These are phyloP conservation scores for Backusella westeae DNA, from an alignment of 192 early-diverging fungal species.

Conservation along the genomic window DNA sequence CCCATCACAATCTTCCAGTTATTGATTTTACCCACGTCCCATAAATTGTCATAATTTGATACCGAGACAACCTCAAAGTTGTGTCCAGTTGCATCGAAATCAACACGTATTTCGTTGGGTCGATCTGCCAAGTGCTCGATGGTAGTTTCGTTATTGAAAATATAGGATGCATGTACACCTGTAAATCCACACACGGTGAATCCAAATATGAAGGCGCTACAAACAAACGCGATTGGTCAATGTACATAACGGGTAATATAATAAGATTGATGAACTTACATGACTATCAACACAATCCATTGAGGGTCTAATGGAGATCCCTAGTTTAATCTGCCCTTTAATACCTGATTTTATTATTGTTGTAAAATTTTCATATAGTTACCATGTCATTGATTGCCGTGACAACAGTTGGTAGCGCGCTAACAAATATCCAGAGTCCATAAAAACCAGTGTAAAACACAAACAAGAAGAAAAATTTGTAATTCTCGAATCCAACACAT, in stretches of 20 bases:
- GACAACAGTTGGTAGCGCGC: conserved; percentile 29
- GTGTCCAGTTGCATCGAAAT: conserved; percentile 37
- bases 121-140: conserved; percentile 46
- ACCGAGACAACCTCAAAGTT: conserved; percentile 33
- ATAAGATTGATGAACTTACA: conserved; percentile 22
- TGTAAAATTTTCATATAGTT: background rate
- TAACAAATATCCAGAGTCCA: conserved; percentile 39
- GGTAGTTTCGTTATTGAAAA: conserved; percentile 45
- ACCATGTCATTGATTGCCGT: conserved; percentile 17
- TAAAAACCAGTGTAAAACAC: conserved; percentile 48
- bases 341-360: background rate
- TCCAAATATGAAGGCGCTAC: conserved; percentile 43
- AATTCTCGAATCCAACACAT: conserved; percentile 54
- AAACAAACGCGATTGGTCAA: background rate
- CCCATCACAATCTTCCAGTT: conserved; percentile 54
- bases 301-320: conserved; percentile 28
- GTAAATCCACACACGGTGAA: conserved; percentile 43
- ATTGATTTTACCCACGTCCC: conserved; percentile 36
- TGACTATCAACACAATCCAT: conserved; percentile 25
- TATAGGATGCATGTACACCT: conserved; percentile 41
- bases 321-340: background rate
- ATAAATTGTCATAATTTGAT: conserved; percentile 39
- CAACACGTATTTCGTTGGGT: conserved; percentile 35
- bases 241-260: background rate
- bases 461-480: conserved; percentile 57